Conservation (phyloP, 2,329 filamentous ascomycete genomes). For the Furcasterigmium furcatum region DNA sequence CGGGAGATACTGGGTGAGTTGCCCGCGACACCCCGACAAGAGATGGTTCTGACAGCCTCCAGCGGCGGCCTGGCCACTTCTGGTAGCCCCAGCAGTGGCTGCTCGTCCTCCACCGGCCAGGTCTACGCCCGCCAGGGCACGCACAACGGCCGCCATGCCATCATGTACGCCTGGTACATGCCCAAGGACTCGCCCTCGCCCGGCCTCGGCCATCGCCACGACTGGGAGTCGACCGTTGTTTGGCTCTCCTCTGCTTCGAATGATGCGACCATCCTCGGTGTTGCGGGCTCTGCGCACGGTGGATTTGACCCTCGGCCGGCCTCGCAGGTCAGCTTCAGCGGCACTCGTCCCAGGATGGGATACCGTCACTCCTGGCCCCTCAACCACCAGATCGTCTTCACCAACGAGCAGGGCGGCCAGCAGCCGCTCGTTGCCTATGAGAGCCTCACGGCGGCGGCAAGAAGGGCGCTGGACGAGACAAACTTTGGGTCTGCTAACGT, state of each 20-base stretch:
- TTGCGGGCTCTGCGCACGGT: conserved; percentile 28
- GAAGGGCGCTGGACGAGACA: conserved; percentile 26
- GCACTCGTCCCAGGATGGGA: conserved; percentile 22
- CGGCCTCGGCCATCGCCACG: conserved; percentile 30
- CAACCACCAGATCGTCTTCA: conserved; percentile 32
- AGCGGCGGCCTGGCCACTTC: conserved; percentile 23
- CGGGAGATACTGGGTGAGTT: conserved; percentile 52
- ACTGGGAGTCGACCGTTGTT: conserved; percentile 30
- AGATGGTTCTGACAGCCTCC: conserved; percentile 3
- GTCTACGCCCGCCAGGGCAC: conserved; percentile 24
- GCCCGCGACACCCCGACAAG: conserved; percentile 21
- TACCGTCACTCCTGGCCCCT: conserved; percentile 25
- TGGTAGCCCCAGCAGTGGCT: conserved; percentile 20
- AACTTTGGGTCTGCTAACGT: conserved; percentile 36
- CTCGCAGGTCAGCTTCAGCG: conserved; percentile 17
- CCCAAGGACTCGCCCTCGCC: conserved; percentile 34
- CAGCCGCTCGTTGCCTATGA: conserved; percentile 39
- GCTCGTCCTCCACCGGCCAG: conserved; percentile 24
- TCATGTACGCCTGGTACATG: conserved; percentile 34
- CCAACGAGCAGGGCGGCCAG: conserved; percentile 25
- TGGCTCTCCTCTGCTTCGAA: conserved; percentile 22
- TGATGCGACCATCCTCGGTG: conserved; percentile 22
- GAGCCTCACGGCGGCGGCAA: conserved; percentile 24
- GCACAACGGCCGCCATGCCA: conserved; percentile 21
- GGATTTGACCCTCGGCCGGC: conserved; percentile 19